Evolutionary conservation across 768 basidiomycete species (phyloP).

Genomic region (Lactarius sp.): DNA sequence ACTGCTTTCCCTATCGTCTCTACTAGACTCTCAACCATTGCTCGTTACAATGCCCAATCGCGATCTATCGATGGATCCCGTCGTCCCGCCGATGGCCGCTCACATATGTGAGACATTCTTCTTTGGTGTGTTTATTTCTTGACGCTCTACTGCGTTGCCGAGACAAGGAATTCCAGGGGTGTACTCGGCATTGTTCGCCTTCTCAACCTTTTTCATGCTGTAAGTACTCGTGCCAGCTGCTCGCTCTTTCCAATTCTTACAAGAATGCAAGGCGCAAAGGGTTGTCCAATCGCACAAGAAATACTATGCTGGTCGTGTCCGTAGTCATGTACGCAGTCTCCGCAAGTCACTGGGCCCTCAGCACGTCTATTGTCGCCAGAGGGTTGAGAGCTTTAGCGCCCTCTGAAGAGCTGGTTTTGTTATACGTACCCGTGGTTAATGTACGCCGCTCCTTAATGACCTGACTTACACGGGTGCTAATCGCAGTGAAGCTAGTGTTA

Average conservation of each 20-base stretch:
- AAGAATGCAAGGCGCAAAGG: not conserved
- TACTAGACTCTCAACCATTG: no score
- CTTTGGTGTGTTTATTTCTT: no score
- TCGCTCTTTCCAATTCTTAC: not conserved
- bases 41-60: no score
- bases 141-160: not conserved
- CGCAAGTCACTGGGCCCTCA: not conserved
- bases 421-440: conserved; percentile 10
- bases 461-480: not conserved
- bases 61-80: no score
- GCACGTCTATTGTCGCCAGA: not conserved
- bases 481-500: not conserved
- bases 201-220: no score
- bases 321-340: conserved; percentile 3
- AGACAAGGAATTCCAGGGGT: not conserved
- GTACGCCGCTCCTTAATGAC: not conserved
- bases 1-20: no score
- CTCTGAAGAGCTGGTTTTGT: not conserved
- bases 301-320: conserved; percentile 1
- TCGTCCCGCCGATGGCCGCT: no score
- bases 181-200: not conserved
- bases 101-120: no score
- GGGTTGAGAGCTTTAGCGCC: not conserved
- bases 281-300: not conserved
- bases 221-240: not conserved